Evolutionary conservation across 1,139 yeast genomes (phyloP), one percentile per base, ranked within the genome.

Genomic region (Suhomyces yuchorum): DNA sequence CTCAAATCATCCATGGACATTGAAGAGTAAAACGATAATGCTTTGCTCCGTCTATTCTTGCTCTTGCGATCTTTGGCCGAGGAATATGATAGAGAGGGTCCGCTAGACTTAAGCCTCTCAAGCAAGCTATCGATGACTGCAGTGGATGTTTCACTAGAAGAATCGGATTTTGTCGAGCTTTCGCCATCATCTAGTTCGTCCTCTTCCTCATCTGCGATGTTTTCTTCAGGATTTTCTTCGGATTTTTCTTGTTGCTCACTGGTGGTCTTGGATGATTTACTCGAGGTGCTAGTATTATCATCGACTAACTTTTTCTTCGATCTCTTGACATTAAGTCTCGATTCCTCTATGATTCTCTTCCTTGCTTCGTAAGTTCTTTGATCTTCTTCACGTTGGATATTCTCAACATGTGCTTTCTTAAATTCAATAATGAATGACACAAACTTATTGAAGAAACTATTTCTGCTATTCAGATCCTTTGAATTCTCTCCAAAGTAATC

Each of bases 401-500:
- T 76, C 46, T 75, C 80, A n/a, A 73, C 59, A 50, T 75, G 80
- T 1, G 77, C 79, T 50, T 62, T 68, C 53, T 72, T 75, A 53
- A 72, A 75, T 48, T 76, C 80, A 20, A 56, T 52, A 2, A 75
- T 71, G 54, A 76, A 76, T 3, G 56, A 45, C 30, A 66, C 63
- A 51, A 76, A 66, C 53, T 75, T 76, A 37, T 59, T 62, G 50
- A 71, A 74, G 49, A 76, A 76, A 1, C 62, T 57, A 46, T 68
- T 70, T 41, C 74, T 59, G 43, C 77, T 68, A 49, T 73, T 69
- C 6, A 71, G 60, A 59, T 89, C 96, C 4, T 68, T 64, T 1
- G 82, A 75, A 59, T 86, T 85, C 63, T 93, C 99, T 7, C 98
- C 98, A 65, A 86, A 93, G 61, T 82, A 86, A 43, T 71, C 71